Conservation (phyloP, 1,284 basidiomycete genomes). For the Cutaneotrichosporon daszewskae region DNA sequence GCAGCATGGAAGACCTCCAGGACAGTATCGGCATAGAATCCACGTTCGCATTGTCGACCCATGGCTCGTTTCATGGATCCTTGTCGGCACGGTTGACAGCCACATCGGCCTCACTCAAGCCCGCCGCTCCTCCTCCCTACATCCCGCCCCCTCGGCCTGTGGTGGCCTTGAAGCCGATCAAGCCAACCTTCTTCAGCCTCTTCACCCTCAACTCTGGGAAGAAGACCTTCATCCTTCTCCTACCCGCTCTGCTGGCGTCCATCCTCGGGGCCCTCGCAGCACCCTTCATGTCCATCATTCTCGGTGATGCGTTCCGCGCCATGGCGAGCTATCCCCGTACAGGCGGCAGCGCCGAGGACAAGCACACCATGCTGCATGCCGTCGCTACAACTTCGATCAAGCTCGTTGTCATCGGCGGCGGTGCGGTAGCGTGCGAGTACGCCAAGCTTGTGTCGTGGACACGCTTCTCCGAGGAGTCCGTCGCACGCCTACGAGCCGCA, state of each 20-base stretch:
- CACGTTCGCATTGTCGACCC: too few relatives aligned
- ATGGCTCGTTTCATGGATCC: too few relatives aligned
- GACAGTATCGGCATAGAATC: too few relatives aligned
- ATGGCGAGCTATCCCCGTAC: constrained; percentile 59
- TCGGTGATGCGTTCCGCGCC: constrained; percentile 78
- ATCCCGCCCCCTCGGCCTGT: too few relatives aligned
- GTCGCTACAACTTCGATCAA: constrained; percentile 61
- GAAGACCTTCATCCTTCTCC: constrained; percentile 55
- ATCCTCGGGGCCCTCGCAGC: constrained; percentile 69
- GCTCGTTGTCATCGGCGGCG: constrained; percentile 65
- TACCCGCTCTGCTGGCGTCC: constrained; percentile 69
- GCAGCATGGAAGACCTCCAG: not conserved
- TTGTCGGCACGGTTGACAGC: not conserved
- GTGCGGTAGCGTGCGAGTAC: constrained; percentile 66
- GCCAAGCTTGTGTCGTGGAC: constrained; percentile 78
- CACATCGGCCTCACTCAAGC: not conserved
- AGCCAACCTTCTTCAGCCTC: constrained; percentile 57
- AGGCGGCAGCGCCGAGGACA: constrained; percentile 44
- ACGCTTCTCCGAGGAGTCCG: constrained; percentile 74
- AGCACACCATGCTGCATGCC: constrained; percentile 56
- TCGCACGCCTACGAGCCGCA: constrained; percentile 60
- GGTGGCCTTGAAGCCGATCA: constrained; percentile 35
- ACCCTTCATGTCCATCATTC: constrained; percentile 86
- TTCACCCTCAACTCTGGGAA: constrained; percentile 60
- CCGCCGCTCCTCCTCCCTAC: not conserved